Percentiles rank a stretch among this genome's conserved stretches.
Conservation (phyloP, 202 grass and related monocot species). For the Tripidium arundinaceum region DNA sequence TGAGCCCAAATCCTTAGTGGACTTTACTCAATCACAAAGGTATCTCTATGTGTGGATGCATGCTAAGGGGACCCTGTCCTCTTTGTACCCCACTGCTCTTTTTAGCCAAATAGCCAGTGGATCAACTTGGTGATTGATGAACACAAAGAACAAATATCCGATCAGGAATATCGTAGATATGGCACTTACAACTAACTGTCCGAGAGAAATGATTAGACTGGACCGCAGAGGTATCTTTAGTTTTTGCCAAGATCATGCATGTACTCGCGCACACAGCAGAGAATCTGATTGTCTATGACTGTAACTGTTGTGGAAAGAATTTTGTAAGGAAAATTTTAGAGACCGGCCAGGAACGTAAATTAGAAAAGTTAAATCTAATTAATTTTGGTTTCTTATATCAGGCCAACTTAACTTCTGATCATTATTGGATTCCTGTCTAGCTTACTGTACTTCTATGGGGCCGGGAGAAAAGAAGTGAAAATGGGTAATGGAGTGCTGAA, state of each 20-base stretch:
- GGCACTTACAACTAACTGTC: not conserved
- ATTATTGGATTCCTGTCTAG: not conserved
- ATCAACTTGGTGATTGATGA: constrained; percentile 24
- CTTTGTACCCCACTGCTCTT: not conserved
- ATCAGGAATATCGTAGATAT: constrained; percentile 10
- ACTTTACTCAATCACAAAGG: constrained; percentile 12
- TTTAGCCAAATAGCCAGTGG: constrained; percentile 4
- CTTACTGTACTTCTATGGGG: not conserved
- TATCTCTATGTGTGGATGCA: constrained; percentile 11
- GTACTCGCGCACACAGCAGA: not conserved
- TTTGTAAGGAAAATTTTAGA: not conserved
- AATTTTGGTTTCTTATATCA: not conserved
- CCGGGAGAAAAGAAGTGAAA: not conserved
- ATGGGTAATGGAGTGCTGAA: not conserved
- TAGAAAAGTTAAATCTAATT: not conserved
- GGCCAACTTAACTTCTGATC: not conserved
- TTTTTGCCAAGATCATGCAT: not conserved
- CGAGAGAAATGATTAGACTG: constrained; percentile 6
- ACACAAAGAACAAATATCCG: constrained; percentile 21
- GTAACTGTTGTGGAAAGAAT: not conserved
- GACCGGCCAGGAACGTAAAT: not conserved
- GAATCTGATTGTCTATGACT: not conserved
- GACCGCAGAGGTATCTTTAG: not conserved
- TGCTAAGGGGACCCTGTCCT: constrained; percentile 13
- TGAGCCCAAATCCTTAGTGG: not conserved